Percentiles rank a stretch among this genome's conserved stretches.
These are phyloP conservation scores for Perilla frutescens DNA, from an alignment of 257 asterid genomes.

Conservation along the genomic window DNA sequence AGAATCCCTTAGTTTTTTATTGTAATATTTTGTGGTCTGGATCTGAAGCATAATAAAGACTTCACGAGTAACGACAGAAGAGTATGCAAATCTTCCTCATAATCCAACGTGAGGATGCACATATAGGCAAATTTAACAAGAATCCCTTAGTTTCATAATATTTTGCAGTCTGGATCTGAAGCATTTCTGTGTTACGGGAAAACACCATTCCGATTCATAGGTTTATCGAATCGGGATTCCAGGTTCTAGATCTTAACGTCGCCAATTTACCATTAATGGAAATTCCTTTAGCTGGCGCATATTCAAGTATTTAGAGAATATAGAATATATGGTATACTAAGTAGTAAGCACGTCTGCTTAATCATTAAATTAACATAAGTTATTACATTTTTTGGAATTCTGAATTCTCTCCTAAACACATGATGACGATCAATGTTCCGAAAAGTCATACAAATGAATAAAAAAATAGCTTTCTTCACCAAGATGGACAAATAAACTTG, in stretches of 20 bases:
- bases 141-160: background rate
- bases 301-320: background rate
- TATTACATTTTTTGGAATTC: background rate
- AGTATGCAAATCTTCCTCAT: background rate
- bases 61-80: slow-evolving; percentile 28
- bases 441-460: slow-evolving; percentile 10
- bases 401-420: background rate
- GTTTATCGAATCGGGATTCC: slow-evolving; percentile 2
- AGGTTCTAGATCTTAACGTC: slow-evolving; percentile 24
- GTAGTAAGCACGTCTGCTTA: background rate
- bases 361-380: background rate
- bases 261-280: background rate
- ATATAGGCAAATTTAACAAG: background rate
- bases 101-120: background rate
- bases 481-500: slow-evolving; percentile 15
- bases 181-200: slow-evolving; percentile 15
- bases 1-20: background rate
- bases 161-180: background rate
- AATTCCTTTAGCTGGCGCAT: background rate
- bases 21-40: background rate
- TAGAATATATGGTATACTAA: background rate
- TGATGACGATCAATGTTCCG: background rate
- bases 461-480: slow-evolving; percentile 13
- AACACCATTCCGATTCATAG: background rate
- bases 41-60: slow-evolving; percentile 21